Evolutionary conservation across 352 stramenopile genomes (phyloP).

Genomic region (Blastocystis sp.): DNA sequence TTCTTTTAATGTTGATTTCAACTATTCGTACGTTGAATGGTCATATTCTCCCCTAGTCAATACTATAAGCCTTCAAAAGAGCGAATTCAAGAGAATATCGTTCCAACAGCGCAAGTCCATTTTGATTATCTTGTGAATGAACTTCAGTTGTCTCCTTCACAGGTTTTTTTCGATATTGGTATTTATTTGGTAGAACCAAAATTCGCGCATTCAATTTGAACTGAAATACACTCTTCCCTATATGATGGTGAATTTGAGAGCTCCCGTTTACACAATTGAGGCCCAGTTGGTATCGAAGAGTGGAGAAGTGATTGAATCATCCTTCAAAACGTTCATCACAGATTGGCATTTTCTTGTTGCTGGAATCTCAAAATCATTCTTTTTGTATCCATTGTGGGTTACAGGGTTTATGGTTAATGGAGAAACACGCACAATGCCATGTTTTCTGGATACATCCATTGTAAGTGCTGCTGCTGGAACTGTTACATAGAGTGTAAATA

Average conservation of each 20-base stretch:
- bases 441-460: neutral
- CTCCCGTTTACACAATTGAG: constrained; percentile 19
- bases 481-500: neutral
- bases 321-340: neutral
- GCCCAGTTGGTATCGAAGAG: neutral
- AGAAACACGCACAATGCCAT: neutral
- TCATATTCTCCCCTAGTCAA: neutral
- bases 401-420: neutral
- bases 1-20: neutral
- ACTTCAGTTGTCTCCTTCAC: neutral
- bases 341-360: neutral
- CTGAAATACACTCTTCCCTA: constrained; percentile 43
- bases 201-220: neutral
- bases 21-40: neutral
- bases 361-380: neutral
- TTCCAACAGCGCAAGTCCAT: neutral
- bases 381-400: constrained; percentile 18
- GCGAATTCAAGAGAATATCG: neutral
- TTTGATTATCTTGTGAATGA: neutral
- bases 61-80: constrained; percentile 18
- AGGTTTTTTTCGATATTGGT: neutral
- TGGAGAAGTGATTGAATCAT: neutral
- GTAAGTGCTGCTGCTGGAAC: neutral
- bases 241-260: neutral
- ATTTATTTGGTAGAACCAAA: neutral